Evolutionary conservation across 345 rosid genomes (phyloP).

Genomic region (Eucalyptus fibrosa): DNA sequence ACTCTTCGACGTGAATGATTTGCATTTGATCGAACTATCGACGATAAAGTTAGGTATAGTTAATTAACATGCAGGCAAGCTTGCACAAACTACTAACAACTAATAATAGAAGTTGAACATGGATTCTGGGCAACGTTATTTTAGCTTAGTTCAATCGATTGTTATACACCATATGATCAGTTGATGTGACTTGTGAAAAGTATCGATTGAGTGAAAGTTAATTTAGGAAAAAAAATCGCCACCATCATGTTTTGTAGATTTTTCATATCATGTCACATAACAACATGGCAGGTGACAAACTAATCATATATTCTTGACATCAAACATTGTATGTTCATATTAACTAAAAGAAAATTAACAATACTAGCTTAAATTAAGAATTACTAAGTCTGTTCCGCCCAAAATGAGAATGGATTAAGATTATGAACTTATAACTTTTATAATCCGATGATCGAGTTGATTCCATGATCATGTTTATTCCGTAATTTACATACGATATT

Average conservation of each 20-base stretch:
- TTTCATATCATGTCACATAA: neutral
- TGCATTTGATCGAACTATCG: neutral
- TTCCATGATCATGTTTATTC: neutral
- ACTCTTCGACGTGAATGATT: neutral
- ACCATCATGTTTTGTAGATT: neutral
- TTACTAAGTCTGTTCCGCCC: fast-evolving
- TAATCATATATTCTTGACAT: neutral
- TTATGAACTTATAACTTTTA: neutral
- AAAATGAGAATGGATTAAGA: neutral
- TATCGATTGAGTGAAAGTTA: neutral
- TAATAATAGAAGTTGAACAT: neutral
- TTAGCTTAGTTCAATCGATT: neutral
- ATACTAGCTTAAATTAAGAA: neutral
- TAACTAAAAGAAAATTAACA: neutral
- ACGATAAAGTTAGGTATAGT: neutral
- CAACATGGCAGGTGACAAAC: neutral
- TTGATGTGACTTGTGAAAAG: neutral
- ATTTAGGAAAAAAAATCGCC: neutral
- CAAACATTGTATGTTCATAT: neutral
- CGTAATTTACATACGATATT: neutral
- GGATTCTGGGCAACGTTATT: neutral
- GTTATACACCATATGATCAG: neutral
- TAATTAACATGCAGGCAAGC: neutral
- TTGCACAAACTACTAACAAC: neutral
- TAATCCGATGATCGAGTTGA: neutral